phyloP scores from a whole-genome alignment of 2,329 filamentous ascomycete genomes.

The Zelopaecilomyces penicillatus region DNA sequence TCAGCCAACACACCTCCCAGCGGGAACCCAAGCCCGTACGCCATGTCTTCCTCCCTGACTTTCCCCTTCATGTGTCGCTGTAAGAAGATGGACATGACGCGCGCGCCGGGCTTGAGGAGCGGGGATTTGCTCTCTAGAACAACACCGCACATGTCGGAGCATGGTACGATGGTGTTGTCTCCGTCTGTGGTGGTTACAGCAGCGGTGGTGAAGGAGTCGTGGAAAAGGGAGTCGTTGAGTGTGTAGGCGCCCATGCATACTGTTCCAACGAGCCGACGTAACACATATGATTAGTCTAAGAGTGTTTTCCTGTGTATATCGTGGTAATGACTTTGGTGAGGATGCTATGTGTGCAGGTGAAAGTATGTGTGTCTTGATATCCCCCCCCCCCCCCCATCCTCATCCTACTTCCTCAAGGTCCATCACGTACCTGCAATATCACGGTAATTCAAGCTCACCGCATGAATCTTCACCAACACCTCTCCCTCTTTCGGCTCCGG shows the following conservation, averaged over 20 bases:
- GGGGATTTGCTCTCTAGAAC: conserved; percentile 32
- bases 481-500: conserved; percentile 42
- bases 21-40: conserved; percentile 52
- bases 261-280: conserved; percentile 16
- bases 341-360: too few species aligned
- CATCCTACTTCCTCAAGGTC: background rate
- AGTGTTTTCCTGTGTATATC: too few species aligned
- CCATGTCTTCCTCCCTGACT: conserved; percentile 46
- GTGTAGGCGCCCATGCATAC: conserved; percentile 59
- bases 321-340: too few species aligned
- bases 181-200: background rate
- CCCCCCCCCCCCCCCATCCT: too few species aligned
- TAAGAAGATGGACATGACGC: conserved; percentile 60
- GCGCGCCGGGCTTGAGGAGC: conserved; percentile 47
- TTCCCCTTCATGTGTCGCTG: conserved; percentile 50
- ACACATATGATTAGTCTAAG: too few species aligned
- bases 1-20: conserved; percentile 48
- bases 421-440: conserved; percentile 36
- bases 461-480: conserved; percentile 38
- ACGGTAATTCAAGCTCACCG: conserved; percentile 42
- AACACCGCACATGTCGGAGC: conserved; percentile 62
- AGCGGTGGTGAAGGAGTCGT: background rate
- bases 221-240: conserved; percentile 38
- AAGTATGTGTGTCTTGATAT: too few species aligned
- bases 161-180: conserved; percentile 44